phyloP scores from a whole-genome alignment of 352 stramenopile species.

The Elongisporangium anandrum region DNA sequence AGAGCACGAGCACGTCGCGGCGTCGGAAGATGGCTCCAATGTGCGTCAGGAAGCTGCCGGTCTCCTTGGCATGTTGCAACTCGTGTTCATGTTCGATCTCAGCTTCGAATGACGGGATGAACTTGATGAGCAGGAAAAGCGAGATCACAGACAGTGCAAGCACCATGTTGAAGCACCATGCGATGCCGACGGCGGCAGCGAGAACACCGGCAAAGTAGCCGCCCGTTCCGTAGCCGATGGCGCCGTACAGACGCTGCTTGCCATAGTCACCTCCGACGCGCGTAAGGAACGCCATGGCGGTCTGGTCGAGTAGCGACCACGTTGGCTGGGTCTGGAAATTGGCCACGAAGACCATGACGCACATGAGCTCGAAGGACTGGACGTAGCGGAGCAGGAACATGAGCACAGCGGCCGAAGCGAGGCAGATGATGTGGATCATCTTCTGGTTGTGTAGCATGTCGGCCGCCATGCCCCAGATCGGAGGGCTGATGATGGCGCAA shows the following conservation, averaged over 20 bases:
- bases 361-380: conserved; percentile 60
- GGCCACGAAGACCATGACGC: conserved; percentile 61
- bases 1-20: conserved; percentile 58
- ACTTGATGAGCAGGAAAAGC: conserved; percentile 47
- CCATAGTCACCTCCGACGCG: conserved; percentile 65
- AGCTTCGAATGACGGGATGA: conserved; percentile 41
- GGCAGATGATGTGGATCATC: conserved; percentile 53
- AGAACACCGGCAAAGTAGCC: conserved; percentile 64
- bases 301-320: conserved; percentile 65
- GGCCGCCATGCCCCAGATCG: conserved; percentile 57
- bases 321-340: conserved; percentile 73
- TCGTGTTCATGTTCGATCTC: conserved; percentile 1
- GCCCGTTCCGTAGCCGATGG: conserved; percentile 59
- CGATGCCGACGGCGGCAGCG: conserved; percentile 52
- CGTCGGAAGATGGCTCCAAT: conserved; percentile 42
- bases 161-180: conserved; percentile 80
- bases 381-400: conserved; percentile 73
- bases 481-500: conserved; percentile 61
- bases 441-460: conserved; percentile 67
- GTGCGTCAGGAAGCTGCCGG: conserved; percentile 24
- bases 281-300: conserved; percentile 55
- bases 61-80: not conserved
- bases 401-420: conserved; percentile 52
- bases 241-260: conserved; percentile 72
- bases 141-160: conserved; percentile 48